Evolutionary conservation across 176 grass and related monocot genomes (phyloP).

Genomic region (Musa schizocarpa): DNA sequence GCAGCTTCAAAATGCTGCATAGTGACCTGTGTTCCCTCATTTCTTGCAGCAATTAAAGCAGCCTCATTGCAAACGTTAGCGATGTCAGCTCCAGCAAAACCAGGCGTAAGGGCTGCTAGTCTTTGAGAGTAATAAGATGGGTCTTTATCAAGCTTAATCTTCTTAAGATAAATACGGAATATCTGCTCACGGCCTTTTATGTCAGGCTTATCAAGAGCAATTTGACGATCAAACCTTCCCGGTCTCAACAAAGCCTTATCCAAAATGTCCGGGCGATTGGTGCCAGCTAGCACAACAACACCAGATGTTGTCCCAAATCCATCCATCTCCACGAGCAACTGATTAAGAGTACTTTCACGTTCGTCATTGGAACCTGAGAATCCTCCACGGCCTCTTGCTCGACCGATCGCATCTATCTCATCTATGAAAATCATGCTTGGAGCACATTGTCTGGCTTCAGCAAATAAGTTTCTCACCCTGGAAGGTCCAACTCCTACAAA

Average conservation of each 20-base stretch:
- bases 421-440: conserved; percentile 86
- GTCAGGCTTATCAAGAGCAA: conserved; percentile 81
- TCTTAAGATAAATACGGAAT: conserved; percentile 86
- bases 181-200: conserved; percentile 88
- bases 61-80: conserved; percentile 95
- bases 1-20: conserved; percentile 87
- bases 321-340: conserved; percentile 81
- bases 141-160: conserved; percentile 73
- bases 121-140: conserved; percentile 87
- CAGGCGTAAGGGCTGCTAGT: conserved; percentile 84
- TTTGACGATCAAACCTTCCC: conserved; percentile 91
- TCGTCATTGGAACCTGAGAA: conserved; percentile 65
- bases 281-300: conserved; percentile 69
- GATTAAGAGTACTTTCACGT: conserved; percentile 75
- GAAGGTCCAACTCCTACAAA: conserved; percentile 76
- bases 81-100: conserved; percentile 92
- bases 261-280: conserved; percentile 29
- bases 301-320: conserved; percentile 63
- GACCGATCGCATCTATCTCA: conserved; percentile 79
- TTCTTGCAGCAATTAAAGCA: conserved; percentile 73
- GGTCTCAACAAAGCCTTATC: conserved; percentile 95
- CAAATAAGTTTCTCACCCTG: conserved; percentile 68
- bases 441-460: conserved; percentile 57
- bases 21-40: conserved; percentile 46
- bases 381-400: conserved; percentile 49